Percentiles rank a stretch among this genome's conserved stretches.
Evolutionary conservation across 352 stramenopile genomes (phyloP).

Genomic region (Phytopythium montanum): DNA sequence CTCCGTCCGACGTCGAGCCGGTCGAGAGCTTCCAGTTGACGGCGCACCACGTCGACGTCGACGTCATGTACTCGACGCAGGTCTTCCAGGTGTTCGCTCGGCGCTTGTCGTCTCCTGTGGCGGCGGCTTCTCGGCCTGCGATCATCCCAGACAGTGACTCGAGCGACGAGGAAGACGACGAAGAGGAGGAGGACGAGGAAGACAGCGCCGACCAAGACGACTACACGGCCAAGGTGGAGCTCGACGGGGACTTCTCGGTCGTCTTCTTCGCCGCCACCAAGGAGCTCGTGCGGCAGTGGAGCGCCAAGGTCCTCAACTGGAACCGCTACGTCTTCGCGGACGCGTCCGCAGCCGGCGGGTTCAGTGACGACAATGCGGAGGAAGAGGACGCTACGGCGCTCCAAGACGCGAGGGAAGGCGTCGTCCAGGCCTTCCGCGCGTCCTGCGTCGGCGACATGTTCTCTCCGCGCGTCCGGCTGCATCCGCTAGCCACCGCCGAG

Average conservation of each 20-base stretch:
- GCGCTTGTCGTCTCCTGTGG: slow-evolving; percentile 3
- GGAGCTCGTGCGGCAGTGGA: slow-evolving; percentile 46
- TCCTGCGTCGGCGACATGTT: slow-evolving; percentile 25
- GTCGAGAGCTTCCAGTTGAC: slow-evolving; percentile 65
- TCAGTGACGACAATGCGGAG: slow-evolving; percentile 4
- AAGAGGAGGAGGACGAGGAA: slow-evolving; percentile 17
- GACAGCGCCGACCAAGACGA: not conserved
- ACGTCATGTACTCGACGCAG: slow-evolving; percentile 58
- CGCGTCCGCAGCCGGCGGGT: not conserved
- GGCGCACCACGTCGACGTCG: slow-evolving; percentile 49
- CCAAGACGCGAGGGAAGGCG: slow-evolving; percentile 17
- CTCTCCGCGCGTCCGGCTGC: slow-evolving; percentile 8
- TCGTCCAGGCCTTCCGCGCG: slow-evolving; percentile 31
- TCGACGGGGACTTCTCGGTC: slow-evolving; percentile 24
- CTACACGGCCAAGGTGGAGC: not conserved
- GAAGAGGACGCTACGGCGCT: slow-evolving; percentile 12
- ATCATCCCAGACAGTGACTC: slow-evolving; percentile 20
- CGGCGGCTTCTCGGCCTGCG: not conserved
- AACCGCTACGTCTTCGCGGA: slow-evolving; percentile 57
- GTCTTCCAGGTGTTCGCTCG: slow-evolving; percentile 56
- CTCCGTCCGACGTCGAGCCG: slow-evolving; percentile 26
- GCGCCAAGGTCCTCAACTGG: slow-evolving; percentile 60
- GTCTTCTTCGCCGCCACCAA: slow-evolving; percentile 54
- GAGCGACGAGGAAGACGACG: slow-evolving; percentile 19
- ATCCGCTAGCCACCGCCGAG: not conserved